Evolutionary conservation across 108 stramenopile genomes (phyloP).

Genomic region (Epithemia pelagica): DNA sequence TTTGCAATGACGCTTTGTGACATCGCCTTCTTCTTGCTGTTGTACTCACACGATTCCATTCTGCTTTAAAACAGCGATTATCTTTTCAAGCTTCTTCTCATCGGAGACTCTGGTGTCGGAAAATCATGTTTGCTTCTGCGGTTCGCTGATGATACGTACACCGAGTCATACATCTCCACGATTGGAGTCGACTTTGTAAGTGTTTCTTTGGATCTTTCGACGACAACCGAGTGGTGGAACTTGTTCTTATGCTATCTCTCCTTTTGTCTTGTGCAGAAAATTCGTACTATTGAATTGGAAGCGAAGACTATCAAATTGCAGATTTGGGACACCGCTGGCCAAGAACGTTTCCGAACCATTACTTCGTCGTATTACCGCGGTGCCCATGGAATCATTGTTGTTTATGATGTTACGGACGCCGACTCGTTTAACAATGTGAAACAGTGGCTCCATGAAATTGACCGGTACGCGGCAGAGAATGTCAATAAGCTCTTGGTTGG

Average conservation of each 20-base stretch:
- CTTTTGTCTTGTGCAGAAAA: conserved; percentile 58
- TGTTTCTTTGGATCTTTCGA: conserved; percentile 7
- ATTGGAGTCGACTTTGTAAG: conserved; percentile 99
- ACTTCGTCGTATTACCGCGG: conserved; percentile 95
- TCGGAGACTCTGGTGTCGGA: conserved; percentile 98
- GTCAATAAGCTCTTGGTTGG: conserved; percentile 99
- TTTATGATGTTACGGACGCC: conserved; percentile 91
- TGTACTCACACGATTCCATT: neutral
- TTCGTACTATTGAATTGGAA: conserved; percentile 98
- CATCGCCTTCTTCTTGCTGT: neutral
- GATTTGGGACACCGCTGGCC: conserved; percentile 85
- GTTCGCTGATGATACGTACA: conserved; percentile 98
- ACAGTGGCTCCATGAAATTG: conserved; percentile 99
- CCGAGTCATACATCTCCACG: conserved; percentile 97
- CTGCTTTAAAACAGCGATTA: conserved; percentile 70
- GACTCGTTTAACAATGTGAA: conserved; percentile 98
- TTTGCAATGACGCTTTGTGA: neutral
- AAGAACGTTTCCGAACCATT: conserved; percentile 97
- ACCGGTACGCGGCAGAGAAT: conserved; percentile 96
- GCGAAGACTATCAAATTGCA: conserved; percentile 98
- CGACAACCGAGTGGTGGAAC: neutral
- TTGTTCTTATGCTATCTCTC: neutral
- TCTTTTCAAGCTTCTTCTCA: conserved; percentile 95
- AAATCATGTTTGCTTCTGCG: conserved; percentile 97
- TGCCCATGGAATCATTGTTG: conserved; percentile 96